Conservation (phyloP, 2,329 filamentous ascomycete species). For the Arachnomyces sp. region DNA sequence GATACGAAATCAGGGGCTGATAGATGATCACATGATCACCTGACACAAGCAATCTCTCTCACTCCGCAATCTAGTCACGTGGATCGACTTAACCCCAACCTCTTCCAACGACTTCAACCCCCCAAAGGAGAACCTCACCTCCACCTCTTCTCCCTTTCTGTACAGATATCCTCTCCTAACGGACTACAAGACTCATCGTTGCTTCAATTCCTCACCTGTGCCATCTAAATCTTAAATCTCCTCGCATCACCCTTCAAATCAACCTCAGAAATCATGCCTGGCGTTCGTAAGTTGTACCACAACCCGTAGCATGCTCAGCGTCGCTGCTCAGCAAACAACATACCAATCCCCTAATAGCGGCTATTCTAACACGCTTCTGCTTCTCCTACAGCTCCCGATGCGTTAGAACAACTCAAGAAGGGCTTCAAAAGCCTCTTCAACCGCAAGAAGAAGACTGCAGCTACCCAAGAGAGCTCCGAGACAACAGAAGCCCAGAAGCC, state of each 20-base stretch:
- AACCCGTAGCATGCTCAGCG: not conserved
- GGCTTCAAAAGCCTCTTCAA: constrained; percentile 25
- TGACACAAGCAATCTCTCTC: no score
- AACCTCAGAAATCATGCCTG: constrained; percentile 19
- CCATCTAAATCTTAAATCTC: no score
- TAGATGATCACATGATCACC: no score
- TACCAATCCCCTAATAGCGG: not conserved
- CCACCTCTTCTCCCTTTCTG: no score
- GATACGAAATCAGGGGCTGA: no score
- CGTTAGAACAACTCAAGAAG: constrained; percentile 26
- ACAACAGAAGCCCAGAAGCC: constrained; percentile 6
- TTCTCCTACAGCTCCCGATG: constrained; percentile 21
- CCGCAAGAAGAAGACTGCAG: constrained; percentile 22
- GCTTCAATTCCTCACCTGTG: no score
- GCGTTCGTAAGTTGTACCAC: constrained; percentile 23
- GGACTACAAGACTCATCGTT: no score
- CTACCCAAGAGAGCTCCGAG: constrained; percentile 6
- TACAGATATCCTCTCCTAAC: no score
- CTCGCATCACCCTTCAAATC: constrained; percentile 1
- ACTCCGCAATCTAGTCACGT: no score
- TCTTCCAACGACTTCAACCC: no score
- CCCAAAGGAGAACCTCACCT: no score
- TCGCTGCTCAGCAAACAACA: not conserved
- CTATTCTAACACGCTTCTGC: not conserved
- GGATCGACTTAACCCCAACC: no score